phyloP scores from a whole-genome alignment of 345 rosid genomes.

The Salix udensis region DNA sequence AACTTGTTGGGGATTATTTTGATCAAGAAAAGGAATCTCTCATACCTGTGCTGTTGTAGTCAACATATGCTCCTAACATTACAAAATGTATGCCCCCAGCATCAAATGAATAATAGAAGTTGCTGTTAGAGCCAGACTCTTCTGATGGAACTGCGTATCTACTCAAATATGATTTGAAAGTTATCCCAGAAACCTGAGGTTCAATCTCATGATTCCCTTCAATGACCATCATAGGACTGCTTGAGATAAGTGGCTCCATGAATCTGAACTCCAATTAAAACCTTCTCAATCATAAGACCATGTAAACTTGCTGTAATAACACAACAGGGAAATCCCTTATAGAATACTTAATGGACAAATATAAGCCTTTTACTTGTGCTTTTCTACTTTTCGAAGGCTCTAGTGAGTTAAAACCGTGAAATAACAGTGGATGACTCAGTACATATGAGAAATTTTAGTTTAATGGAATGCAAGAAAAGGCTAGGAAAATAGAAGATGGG shows the following conservation, averaged over 20 bases:
- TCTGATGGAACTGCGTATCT: constrained; percentile 71
- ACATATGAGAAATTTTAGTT: too few species aligned
- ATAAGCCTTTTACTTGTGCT: background rate
- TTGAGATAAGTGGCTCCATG: constrained; percentile 77
- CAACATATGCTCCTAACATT: constrained; percentile 82
- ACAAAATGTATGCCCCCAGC: constrained; percentile 79
- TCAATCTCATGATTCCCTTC: constrained; percentile 93
- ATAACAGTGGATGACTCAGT: too few species aligned
- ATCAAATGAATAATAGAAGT: constrained; percentile 80
- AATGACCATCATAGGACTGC: constrained; percentile 80
- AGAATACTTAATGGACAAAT: background rate
- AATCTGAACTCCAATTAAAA: constrained; percentile 44
- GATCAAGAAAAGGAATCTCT: background rate
- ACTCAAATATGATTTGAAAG: constrained; percentile 67
- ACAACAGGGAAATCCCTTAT: too few species aligned
- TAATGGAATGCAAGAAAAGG: too few species aligned
- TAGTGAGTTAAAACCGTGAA: too few species aligned
- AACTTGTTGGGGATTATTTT: background rate
- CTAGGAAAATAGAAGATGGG: too few species aligned
- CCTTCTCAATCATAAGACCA: background rate
- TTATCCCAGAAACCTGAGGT: constrained; percentile 57
- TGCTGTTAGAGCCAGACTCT: constrained; percentile 66
- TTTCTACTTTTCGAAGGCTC: too few species aligned
- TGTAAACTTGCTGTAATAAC: background rate
- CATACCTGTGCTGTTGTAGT: constrained; percentile 62